These are phyloP conservation scores for Phaeosphaeria sp. DNA, from an alignment of 2,329 filamentous ascomycete species.

Conservation along the genomic window DNA sequence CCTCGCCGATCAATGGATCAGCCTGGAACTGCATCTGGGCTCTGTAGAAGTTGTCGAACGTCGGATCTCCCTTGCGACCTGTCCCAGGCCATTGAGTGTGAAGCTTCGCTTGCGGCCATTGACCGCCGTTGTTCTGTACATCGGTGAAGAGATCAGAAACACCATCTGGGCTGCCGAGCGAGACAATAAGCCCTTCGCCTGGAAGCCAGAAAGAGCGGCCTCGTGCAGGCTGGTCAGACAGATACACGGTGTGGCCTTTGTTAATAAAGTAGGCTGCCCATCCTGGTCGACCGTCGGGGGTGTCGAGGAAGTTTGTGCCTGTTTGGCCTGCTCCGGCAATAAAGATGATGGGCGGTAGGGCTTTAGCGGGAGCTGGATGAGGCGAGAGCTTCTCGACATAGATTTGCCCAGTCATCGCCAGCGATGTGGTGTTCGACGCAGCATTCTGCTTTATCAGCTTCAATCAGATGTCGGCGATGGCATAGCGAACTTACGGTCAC, in stretches of 20 bases:
- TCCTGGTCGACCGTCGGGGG: slow-evolving; percentile 57
- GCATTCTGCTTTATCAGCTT: too few relatives aligned
- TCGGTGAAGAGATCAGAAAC: slow-evolving; percentile 44
- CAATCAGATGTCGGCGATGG: slow-evolving; percentile 2
- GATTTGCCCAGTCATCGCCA: slow-evolving; percentile 24
- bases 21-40: slow-evolving; percentile 50
- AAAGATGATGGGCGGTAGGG: slow-evolving; percentile 31
- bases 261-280: slow-evolving; percentile 58
- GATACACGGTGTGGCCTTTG: slow-evolving; percentile 57
- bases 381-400: slow-evolving; percentile 34
- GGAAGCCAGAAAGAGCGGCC: slow-evolving; percentile 56
- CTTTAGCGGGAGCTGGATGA: slow-evolving; percentile 2
- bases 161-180: slow-evolving; percentile 15
- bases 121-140: slow-evolving; percentile 36
- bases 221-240: slow-evolving; percentile 56
- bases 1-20: slow-evolving; percentile 37
- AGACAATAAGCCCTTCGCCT: slow-evolving; percentile 26
- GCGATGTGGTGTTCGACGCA: slow-evolving; percentile 7
- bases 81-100: slow-evolving; percentile 55
- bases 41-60: slow-evolving; percentile 59
- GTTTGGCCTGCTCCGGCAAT: slow-evolving; percentile 37
- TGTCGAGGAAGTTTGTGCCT: slow-evolving; percentile 48
- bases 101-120: slow-evolving; percentile 52
- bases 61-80: slow-evolving; percentile 51
- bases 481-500: slow-evolving; percentile 10